Evolutionary conservation across 2,329 filamentous ascomycete genomes (phyloP).

Genomic region (Fusarium austroafricanum): DNA sequence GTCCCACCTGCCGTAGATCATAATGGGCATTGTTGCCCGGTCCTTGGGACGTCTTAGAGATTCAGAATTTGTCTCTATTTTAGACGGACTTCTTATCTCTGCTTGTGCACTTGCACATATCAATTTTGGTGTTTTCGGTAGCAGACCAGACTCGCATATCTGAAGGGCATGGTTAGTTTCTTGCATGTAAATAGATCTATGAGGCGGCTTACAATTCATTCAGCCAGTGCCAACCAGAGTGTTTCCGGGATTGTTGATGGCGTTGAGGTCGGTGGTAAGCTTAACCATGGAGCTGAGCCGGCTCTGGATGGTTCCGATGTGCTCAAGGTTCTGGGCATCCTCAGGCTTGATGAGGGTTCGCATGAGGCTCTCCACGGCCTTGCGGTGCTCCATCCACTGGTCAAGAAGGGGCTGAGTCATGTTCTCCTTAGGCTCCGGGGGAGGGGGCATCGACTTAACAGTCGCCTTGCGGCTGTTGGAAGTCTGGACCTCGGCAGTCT

Average conservation of each 20-base stretch:
- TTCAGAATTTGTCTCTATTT: conserved; percentile 40
- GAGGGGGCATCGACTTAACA: conserved; percentile 54
- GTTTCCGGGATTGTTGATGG: conserved; percentile 40
- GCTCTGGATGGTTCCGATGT: conserved; percentile 63
- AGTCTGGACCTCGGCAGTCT: conserved; percentile 55
- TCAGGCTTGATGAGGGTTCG: conserved; percentile 61
- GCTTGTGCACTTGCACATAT: conserved; percentile 42
- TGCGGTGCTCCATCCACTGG: conserved; percentile 72
- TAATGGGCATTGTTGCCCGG: conserved; percentile 34
- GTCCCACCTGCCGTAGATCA: conserved; percentile 35
- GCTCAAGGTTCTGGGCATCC: conserved; percentile 64
- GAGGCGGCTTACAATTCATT: conserved; percentile 43
- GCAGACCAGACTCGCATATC: conserved; percentile 41
- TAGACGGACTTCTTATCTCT: conserved; percentile 39
- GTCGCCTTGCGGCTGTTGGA: conserved; percentile 62
- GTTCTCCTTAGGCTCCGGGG: conserved; percentile 49
- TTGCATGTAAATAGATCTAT: not conserved
- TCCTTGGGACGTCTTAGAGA: conserved; percentile 36
- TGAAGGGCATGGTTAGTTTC: conserved; percentile 21
- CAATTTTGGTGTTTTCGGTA: conserved; percentile 37
- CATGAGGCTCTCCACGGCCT: conserved; percentile 70
- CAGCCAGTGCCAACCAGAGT: conserved; percentile 49
- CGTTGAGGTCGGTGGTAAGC: conserved; percentile 54
- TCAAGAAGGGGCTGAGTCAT: conserved; percentile 59
- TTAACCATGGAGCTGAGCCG: conserved; percentile 64